phyloP scores from a whole-genome alignment of 2,329 filamentous ascomycete species.

The Colletotrichum chrysophilum region DNA sequence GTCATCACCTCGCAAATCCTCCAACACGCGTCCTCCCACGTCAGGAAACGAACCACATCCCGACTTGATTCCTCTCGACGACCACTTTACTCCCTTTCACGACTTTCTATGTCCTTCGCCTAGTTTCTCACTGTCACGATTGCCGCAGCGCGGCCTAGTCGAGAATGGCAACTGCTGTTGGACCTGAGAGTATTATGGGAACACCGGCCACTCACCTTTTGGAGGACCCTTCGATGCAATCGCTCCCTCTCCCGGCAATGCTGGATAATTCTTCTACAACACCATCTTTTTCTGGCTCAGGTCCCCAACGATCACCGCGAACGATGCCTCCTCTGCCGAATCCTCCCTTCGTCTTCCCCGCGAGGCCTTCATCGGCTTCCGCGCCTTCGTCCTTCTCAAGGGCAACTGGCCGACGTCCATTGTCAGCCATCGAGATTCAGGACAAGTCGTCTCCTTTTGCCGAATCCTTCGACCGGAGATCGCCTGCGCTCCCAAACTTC shows the following conservation, averaged over 20 bases:
- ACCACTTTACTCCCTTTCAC: slow-evolving; percentile 23
- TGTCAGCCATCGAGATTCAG: slow-evolving; percentile 56
- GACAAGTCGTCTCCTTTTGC: slow-evolving; percentile 32
- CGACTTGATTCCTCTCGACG: background rate
- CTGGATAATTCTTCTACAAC: slow-evolving; percentile 29
- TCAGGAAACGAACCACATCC: slow-evolving; percentile 12
- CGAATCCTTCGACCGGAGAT: slow-evolving; percentile 30
- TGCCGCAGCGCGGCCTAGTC: slow-evolving; percentile 54
- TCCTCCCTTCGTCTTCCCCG: slow-evolving; percentile 69
- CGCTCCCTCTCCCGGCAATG: slow-evolving; percentile 31
- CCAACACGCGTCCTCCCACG: background rate
- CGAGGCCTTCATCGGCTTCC: slow-evolving; percentile 50
- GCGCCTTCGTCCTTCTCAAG: slow-evolving; percentile 54
- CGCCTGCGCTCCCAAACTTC: slow-evolving; percentile 57
- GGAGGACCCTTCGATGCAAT: slow-evolving; percentile 25
- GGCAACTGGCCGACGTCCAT: slow-evolving; percentile 54
- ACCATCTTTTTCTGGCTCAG: slow-evolving; percentile 29
- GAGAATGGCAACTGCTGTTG: slow-evolving; percentile 48
- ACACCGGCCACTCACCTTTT: slow-evolving; percentile 19
- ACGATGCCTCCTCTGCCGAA: slow-evolving; percentile 58
- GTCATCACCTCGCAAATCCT: background rate
- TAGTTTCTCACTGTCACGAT: slow-evolving; percentile 47
- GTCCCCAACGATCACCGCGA: slow-evolving; percentile 38
- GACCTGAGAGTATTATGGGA: slow-evolving; percentile 38
- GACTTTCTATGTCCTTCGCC: slow-evolving; percentile 43